Percentiles rank a stretch among this genome's conserved stretches.
These are phyloP conservation scores for Xylaria sp. DNA, from an alignment of 2,329 filamentous ascomycete species.

Conservation along the genomic window DNA sequence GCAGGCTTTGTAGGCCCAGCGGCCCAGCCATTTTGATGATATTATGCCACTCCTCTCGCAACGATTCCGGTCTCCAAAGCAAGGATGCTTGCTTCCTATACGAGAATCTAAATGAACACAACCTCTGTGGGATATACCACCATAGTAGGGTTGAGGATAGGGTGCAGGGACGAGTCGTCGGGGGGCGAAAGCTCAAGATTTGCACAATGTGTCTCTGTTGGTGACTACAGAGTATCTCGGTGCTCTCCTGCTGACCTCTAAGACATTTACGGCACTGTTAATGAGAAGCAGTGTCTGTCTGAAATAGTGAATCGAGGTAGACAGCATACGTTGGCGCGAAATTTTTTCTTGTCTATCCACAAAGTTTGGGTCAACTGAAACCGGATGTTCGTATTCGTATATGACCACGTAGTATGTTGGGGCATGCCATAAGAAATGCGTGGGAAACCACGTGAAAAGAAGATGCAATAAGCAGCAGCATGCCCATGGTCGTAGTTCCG, in stretches of 20 bases:
- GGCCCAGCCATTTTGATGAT: slow-evolving; percentile 2
- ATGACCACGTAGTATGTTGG: slow-evolving; percentile 24
- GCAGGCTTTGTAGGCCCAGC: not conserved
- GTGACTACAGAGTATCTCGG: slow-evolving; percentile 3
- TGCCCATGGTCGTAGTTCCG: slow-evolving; percentile 5
- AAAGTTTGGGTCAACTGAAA: slow-evolving; percentile 17
- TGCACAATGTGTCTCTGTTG: slow-evolving; percentile 1
- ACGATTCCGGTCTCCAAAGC: not conserved
- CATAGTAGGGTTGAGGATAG: not conserved
- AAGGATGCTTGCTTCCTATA: slow-evolving; percentile 1
- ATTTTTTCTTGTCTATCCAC: slow-evolving; percentile 17
- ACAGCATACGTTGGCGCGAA: slow-evolving; percentile 9
- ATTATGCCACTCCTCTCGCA: not conserved
- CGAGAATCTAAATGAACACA: slow-evolving; percentile 4
- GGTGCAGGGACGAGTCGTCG: slow-evolving; percentile 5
- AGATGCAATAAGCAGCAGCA: slow-evolving; percentile 24
- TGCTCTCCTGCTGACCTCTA: slow-evolving; percentile 14
- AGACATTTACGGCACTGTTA: slow-evolving; percentile 16
- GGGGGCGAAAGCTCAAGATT: not conserved
- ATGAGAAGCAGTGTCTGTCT: slow-evolving; percentile 5
- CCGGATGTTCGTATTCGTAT: slow-evolving; percentile 25
- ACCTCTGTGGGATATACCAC: not conserved
- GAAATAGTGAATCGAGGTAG: not conserved
- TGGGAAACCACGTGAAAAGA: slow-evolving; percentile 21
- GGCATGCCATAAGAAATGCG: slow-evolving; percentile 15